Evolutionary conservation across 148 eudicot species (phyloP), one percentile per base, ranked within the genome.

Genomic region (Rhododendron williamsianum): DNA sequence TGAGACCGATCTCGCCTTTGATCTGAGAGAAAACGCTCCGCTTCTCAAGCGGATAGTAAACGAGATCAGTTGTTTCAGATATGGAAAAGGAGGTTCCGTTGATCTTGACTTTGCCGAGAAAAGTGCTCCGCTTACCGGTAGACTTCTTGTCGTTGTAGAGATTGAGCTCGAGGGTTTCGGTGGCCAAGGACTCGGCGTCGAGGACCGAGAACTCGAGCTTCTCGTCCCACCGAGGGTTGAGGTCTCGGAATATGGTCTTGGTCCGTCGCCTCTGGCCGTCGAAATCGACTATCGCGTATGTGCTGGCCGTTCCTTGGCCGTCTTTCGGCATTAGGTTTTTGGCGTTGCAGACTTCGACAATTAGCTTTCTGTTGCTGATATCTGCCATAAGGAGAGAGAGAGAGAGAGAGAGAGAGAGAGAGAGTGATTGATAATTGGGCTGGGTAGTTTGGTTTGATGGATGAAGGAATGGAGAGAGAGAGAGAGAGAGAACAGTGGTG

Each of bases 281-380:
- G 88, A 90, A 96, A 85, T 96, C 98, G 3, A 90, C 94, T 21
- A 92, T 87, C 0, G 88, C 98, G 58, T 90, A 94, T 1, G 98
- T 93, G 76, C 95, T 93, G 0, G 98, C 96, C 7, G 98, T 93
- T 15, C 98, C 98, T 79, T 91, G 96, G 71, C 98, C 98, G 85
- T 96, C 98, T 83, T 96, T 96, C 0, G 98, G 98, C 96, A 96
- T 94, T 18, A 96, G 77, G 74, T 94, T 96, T 79, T 91, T 92
- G 4, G 98, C 98, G 36, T 91, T 93, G 88, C 92, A 92, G 16
- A 96, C 81, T 82, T 96, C 95, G 4, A 96, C 98, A 0, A 91
- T 81, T 41, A 96, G 69, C 89, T 94, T 96, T 45, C 95, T 89
- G 76, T 85, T 83, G 81, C 84, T 83, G 56, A 52, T 43, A 58